Conservation (phyloP, 2,329 filamentous ascomycete species). For the Kalaharituber pfeilii region DNA sequence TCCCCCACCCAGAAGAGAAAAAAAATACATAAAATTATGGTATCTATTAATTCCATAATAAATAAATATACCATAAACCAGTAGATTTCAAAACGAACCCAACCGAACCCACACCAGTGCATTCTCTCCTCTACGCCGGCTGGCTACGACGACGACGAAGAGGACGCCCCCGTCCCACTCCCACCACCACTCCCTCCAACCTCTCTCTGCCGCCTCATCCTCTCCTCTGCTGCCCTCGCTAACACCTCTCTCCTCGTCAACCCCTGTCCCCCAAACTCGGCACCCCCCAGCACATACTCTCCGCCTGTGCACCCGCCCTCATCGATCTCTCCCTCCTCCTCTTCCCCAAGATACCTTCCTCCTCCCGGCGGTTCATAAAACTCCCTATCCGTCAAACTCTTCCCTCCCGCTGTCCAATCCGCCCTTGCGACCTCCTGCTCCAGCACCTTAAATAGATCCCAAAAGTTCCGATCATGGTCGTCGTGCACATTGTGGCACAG, state of each 20-base stretch:
- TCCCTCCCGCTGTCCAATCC: constrained; percentile 60
- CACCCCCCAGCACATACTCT: constrained; percentile 53
- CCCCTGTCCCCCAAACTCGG: constrained; percentile 30
- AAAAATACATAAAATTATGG: too few relatives aligned
- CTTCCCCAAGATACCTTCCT: constrained; percentile 25
- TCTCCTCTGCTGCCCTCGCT: constrained; percentile 55
- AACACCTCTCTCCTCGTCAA: constrained; percentile 50
- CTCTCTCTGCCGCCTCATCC: constrained; percentile 29
- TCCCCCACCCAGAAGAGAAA: too few relatives aligned
- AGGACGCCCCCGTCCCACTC: neutral
- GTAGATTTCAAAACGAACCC: too few relatives aligned
- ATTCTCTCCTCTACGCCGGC: too few relatives aligned
- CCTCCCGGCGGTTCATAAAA: constrained; percentile 37
- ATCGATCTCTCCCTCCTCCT: constrained; percentile 34
- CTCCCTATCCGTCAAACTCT: constrained; percentile 40
- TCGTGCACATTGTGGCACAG: constrained; percentile 79
- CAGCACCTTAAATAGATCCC: constrained; percentile 59
- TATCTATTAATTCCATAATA: too few relatives aligned
- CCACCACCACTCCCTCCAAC: constrained; percentile 4
- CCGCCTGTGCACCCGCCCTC: constrained; percentile 55
- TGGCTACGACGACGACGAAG: too few relatives aligned
- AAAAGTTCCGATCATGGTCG: constrained; percentile 73
- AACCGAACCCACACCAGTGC: neutral
- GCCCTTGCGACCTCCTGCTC: constrained; percentile 67
- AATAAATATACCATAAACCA: too few relatives aligned